Evolutionary conservation across 192 early-diverging fungal genomes (phyloP).

Genomic region (Backusella circina): DNA sequence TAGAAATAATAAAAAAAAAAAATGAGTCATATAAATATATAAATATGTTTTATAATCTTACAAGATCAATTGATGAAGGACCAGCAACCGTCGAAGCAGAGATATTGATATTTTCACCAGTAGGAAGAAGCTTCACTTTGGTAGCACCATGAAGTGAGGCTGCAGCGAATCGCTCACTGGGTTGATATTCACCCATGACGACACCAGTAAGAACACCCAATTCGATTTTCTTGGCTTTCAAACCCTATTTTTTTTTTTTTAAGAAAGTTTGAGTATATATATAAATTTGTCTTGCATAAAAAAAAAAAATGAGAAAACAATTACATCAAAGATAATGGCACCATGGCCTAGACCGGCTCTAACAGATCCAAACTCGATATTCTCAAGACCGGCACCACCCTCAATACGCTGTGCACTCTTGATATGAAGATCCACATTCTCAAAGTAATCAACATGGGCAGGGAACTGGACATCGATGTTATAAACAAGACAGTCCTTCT

Average conservation of each 20-base stretch:
- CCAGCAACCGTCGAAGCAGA: conserved; percentile 10
- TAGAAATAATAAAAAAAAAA: background rate
- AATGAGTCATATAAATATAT: background rate
- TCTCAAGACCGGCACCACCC: background rate
- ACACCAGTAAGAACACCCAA: conserved; percentile 15
- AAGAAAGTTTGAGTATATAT: background rate
- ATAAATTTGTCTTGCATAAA: too few species aligned
- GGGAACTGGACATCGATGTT: conserved; percentile 24
- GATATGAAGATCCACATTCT: conserved; percentile 10
- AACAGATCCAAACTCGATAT: conserved; percentile 18
- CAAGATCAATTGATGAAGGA: conserved; percentile 4
- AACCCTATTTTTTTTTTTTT: conserved; percentile 13
- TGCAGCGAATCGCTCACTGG: background rate
- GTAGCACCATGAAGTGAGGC: conserved; percentile 8
- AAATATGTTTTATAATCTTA: background rate
- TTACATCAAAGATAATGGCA: conserved; percentile 18
- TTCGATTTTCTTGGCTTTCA: conserved; percentile 16
- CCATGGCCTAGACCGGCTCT: conserved; percentile 28
- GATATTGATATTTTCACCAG: background rate
- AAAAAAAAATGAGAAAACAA: background rate
- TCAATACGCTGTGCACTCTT: conserved; percentile 6
- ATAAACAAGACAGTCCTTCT: conserved; percentile 16
- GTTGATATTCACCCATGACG: conserved; percentile 15
- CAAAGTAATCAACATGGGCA: conserved; percentile 8
- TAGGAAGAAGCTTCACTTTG: conserved; percentile 11